Percentiles rank a stretch among this genome's conserved stretches.
These are phyloP conservation scores for Pinus taeda DNA, from an alignment of 75 land plant genomes.

Conservation along the genomic window DNA sequence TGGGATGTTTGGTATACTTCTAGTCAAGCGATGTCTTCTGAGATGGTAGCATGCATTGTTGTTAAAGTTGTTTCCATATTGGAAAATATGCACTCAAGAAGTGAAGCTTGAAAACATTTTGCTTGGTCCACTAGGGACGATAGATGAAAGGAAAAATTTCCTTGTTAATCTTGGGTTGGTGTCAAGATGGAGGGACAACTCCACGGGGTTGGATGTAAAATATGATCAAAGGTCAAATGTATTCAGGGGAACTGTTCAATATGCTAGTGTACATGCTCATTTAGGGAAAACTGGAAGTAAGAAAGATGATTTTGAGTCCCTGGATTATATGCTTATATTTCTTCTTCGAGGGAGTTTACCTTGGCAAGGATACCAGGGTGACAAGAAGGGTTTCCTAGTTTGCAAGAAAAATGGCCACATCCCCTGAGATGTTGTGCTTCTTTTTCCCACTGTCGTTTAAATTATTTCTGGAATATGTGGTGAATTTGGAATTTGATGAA, in stretches of 20 bases:
- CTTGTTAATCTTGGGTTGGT: too few species aligned
- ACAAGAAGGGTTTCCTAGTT: slow-evolving; percentile 91
- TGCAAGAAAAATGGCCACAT: slow-evolving; percentile 99
- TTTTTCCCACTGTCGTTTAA: slow-evolving; percentile 87
- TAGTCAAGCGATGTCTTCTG: slow-evolving; percentile 67
- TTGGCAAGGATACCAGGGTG: slow-evolving; percentile 99
- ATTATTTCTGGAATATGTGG: slow-evolving; percentile 83
- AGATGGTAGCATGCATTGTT: slow-evolving; percentile 56
- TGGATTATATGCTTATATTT: slow-evolving; percentile 91
- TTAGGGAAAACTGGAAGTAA: slow-evolving; percentile 94
- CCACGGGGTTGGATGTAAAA: slow-evolving; percentile 79
- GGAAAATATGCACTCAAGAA: slow-evolving; percentile 23
- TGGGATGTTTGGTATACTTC: slow-evolving; percentile 98
- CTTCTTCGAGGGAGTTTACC: slow-evolving; percentile 89
- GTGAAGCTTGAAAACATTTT: too few species aligned
- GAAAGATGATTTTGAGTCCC: slow-evolving; percentile 94
- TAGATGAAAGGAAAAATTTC: too few species aligned
- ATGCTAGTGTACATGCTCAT: slow-evolving; percentile 99
- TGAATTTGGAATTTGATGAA: slow-evolving; percentile 96
- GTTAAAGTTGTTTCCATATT: slow-evolving; percentile 43
- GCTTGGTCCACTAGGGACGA: too few species aligned
- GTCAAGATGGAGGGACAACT: slow-evolving; percentile 18
- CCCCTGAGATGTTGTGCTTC: slow-evolving; percentile 89
- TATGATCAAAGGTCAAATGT: slow-evolving; percentile 98
- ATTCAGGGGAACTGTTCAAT: slow-evolving; percentile 94